A percentile compares a stretch with the other conserved stretches of the same genome.
Evolutionary conservation across 2,329 filamentous ascomycete genomes (phyloP).

Genomic region (Fusarium kyushuense): DNA sequence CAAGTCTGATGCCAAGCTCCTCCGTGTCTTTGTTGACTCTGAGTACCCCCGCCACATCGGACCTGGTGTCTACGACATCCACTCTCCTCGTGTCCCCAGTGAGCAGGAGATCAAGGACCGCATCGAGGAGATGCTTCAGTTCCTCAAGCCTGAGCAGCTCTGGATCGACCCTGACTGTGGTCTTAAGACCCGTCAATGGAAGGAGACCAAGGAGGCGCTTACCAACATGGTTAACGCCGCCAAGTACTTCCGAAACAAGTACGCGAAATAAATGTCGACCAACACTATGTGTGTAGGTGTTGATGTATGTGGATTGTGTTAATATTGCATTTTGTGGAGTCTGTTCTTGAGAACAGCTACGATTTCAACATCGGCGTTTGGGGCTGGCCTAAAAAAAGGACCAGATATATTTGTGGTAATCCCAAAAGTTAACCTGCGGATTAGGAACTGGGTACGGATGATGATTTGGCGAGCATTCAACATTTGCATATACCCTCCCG

Average conservation of each 20-base stretch:
- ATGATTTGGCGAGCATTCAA: constrained; percentile 56
- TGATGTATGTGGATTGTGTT: constrained; percentile 48
- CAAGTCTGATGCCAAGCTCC: constrained; percentile 99
- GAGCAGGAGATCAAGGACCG: constrained; percentile 99
- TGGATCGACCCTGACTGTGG: constrained; percentile 99
- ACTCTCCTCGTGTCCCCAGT: constrained; percentile 96
- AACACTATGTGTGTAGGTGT: constrained; percentile 32
- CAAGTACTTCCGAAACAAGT: constrained; percentile 95
- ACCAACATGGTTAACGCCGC: constrained; percentile 98
- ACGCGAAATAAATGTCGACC: constrained; percentile 67
- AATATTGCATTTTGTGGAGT: constrained; percentile 50
- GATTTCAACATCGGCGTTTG: constrained; percentile 72
- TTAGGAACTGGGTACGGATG: constrained; percentile 49
- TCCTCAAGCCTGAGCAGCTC: constrained; percentile 97
- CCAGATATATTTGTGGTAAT: constrained; percentile 53
- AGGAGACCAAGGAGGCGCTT: constrained; percentile 96
- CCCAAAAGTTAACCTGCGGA: constrained; percentile 54
- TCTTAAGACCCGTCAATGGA: constrained; percentile 99
- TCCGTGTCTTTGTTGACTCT: constrained; percentile 98
- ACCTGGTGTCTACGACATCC: constrained; percentile 99
- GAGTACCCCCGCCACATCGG: constrained; percentile 98
- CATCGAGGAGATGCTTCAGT: constrained; percentile 97
- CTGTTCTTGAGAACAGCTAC: constrained; percentile 59
- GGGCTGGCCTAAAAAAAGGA: constrained; percentile 53
- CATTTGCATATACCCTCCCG: constrained; percentile 55